These are phyloP conservation scores for Alternaria rosae DNA, from an alignment of 2,329 filamentous ascomycete genomes.

Conservation along the genomic window DNA sequence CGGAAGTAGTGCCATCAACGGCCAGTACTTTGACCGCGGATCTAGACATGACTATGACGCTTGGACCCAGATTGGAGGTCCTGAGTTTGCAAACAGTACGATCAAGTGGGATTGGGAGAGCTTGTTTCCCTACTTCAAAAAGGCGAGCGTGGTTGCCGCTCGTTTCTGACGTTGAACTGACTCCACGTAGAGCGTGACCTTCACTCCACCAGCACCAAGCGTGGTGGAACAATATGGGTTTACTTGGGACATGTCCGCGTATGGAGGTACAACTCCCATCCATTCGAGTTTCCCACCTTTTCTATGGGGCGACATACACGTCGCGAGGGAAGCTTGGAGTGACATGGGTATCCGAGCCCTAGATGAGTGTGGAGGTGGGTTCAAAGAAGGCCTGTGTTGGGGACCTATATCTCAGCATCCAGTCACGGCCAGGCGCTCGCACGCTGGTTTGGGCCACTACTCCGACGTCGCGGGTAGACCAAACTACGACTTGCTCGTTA, in stretches of 20 bases:
- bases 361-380: constrained; percentile 9
- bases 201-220: constrained; percentile 6
- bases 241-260: constrained; percentile 14
- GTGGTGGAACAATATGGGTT: constrained; percentile 6
- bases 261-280: constrained; percentile 9
- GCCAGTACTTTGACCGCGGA: constrained; percentile 10
- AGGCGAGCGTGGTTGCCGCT: neutral
- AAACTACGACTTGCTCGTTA: constrained; percentile 18
- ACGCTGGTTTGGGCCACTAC: constrained; percentile 18
- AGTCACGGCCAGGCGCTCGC: constrained; percentile 10
- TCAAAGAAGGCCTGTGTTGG: constrained; percentile 14
- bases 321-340: constrained; percentile 9
- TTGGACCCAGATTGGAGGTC: constrained; percentile 16
- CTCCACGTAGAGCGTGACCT: constrained; percentile 9
- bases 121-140: constrained; percentile 26
- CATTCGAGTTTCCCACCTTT: constrained; percentile 12
- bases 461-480: constrained; percentile 7
- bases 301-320: constrained; percentile 5
- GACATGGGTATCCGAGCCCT: constrained; percentile 5
- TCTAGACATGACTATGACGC: constrained; percentile 13
- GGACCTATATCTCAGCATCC: constrained; percentile 11
- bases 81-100: neutral
- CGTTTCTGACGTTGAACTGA: neutral
- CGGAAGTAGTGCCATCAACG: constrained; percentile 20
- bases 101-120: constrained; percentile 21